These are phyloP conservation scores for Exophiala alcalophila DNA, from an alignment of 2,329 filamentous ascomycete species.

Conservation along the genomic window DNA sequence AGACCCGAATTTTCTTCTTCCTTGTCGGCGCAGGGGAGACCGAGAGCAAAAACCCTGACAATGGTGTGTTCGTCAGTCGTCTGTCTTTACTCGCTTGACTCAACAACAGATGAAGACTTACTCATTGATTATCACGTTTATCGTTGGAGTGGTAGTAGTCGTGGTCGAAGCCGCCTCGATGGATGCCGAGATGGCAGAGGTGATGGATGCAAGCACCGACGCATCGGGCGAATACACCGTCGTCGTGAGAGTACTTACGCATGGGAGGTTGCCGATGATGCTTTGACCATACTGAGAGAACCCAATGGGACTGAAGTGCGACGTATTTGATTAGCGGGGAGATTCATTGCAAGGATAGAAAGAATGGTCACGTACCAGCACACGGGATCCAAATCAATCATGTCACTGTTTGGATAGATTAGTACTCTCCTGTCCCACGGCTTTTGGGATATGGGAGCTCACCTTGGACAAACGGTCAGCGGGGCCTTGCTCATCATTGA, in stretches of 20 bases:
- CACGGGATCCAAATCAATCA: constrained; percentile 23
- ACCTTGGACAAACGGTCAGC: constrained; percentile 24
- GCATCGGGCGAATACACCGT: constrained; percentile 12
- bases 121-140: constrained; percentile 23
- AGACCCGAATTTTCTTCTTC: constrained; percentile 22
- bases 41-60: constrained; percentile 22
- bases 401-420: constrained; percentile 13
- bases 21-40: constrained; percentile 22
- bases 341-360: too few relatives aligned
- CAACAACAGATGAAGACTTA: constrained; percentile 2
- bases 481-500: constrained; percentile 22
- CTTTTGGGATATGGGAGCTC: background rate
- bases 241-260: constrained; percentile 18
- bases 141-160: constrained; percentile 10
- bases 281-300: constrained; percentile 19
- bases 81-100: too few relatives aligned
- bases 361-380: constrained; percentile 15
- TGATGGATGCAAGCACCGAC: constrained; percentile 22
- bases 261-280: constrained; percentile 23
- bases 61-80: background rate
- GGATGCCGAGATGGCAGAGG: constrained; percentile 17
- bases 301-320: constrained; percentile 15
- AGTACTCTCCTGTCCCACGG: background rate
- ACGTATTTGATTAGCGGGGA: too few relatives aligned
- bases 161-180: constrained; percentile 12